Percentiles rank a stretch among this genome's conserved stretches.
Conservation (phyloP, 768 basidiomycete genomes). For the Agaricus subrufescens region DNA sequence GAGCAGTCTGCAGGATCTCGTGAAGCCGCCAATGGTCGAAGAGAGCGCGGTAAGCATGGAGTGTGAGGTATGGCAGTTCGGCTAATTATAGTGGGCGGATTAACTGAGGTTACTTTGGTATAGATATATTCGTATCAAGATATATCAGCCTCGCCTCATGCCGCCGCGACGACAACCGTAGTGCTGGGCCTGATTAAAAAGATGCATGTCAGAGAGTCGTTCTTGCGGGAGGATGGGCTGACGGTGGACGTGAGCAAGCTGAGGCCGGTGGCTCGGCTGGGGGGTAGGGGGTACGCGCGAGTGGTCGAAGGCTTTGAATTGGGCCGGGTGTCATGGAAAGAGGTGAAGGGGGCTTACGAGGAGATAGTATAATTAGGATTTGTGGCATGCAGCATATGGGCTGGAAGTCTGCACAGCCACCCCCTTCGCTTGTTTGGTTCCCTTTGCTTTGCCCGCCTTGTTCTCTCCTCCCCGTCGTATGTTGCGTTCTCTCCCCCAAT, state of each 20-base stretch:
- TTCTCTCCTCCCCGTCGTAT: background rate
- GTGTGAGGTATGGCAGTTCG: constrained; percentile 42
- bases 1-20: constrained; percentile 29
- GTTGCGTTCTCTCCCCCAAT: background rate
- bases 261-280: constrained; percentile 48
- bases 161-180: constrained; percentile 36
- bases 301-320: constrained; percentile 44
- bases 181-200: constrained; percentile 51
- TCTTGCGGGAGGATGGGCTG: constrained; percentile 36
- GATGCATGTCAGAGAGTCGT: constrained; percentile 46
- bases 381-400: background rate
- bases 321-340: constrained; percentile 33
- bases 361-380: background rate
- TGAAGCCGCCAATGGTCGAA: constrained; percentile 48
- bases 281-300: constrained; percentile 47
- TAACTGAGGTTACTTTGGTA: constrained; percentile 9
- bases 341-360: constrained; percentile 20
- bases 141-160: constrained; percentile 33
- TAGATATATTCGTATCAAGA: constrained; percentile 50
- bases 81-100: constrained; percentile 5
- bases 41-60: constrained; percentile 59
- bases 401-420: constrained; percentile 7
- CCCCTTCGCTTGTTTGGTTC: constrained; percentile 3
- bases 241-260: constrained; percentile 45
- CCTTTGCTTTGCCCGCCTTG: background rate